Conservation (phyloP, 352 stramenopile species). For the Pythium sukuiense region DNA sequence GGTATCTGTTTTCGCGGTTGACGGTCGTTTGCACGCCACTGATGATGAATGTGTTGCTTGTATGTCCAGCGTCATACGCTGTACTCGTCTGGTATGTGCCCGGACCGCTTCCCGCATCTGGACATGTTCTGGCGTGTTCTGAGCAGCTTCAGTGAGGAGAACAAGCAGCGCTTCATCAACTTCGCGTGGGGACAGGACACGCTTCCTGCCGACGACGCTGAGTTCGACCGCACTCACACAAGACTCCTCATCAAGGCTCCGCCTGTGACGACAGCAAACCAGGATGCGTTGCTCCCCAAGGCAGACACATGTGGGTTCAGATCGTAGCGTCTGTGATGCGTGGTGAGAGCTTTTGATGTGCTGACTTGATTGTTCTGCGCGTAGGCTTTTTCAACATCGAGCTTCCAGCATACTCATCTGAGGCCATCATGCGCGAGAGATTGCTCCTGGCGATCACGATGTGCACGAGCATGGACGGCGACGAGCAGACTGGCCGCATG, state of each 20-base stretch:
- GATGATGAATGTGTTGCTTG: constrained; percentile 4
- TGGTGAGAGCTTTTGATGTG: not conserved
- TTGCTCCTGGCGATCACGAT: constrained; percentile 72
- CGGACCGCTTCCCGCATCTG: constrained; percentile 67
- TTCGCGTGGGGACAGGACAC: constrained; percentile 86
- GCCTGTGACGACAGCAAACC: constrained; percentile 31
- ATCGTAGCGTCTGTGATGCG: not conserved
- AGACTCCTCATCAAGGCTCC: constrained; percentile 73
- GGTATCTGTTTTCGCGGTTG: not conserved
- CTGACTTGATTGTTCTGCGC: not conserved
- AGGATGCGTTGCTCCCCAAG: constrained; percentile 69
- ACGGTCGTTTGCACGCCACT: not conserved
- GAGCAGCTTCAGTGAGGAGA: constrained; percentile 56
- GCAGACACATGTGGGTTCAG: constrained; percentile 64
- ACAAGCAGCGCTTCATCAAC: constrained; percentile 84
- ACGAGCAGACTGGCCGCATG: constrained; percentile 65
- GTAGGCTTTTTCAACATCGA: constrained; percentile 86
- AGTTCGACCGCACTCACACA: constrained; percentile 79
- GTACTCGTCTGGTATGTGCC: constrained; percentile 78
- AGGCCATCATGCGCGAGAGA: constrained; percentile 69
- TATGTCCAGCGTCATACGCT: constrained; percentile 56
- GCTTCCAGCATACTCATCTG: constrained; percentile 70
- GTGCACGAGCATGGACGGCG: constrained; percentile 82
- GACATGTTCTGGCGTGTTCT: constrained; percentile 80
- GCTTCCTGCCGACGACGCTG: constrained; percentile 68